Percentiles rank a stretch among this genome's conserved stretches.
Evolutionary conservation across 23 red algal species (phyloP).

Genomic region (Gracilaria vermiculophylla): DNA sequence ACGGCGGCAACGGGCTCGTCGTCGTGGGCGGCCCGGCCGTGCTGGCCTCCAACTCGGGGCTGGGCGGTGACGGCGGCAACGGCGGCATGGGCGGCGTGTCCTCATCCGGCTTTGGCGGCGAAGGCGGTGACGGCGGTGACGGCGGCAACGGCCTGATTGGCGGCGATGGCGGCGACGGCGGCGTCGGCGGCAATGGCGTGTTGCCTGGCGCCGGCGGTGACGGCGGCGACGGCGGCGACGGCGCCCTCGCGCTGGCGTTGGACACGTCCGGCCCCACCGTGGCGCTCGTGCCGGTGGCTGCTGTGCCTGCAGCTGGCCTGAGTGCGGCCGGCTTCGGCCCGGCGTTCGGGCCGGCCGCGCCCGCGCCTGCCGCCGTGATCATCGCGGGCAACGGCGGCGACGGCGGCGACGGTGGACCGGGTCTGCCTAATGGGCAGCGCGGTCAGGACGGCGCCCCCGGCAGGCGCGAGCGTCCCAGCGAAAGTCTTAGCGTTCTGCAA

Average conservation of each 20-base stretch:
- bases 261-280: neutral
- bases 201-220: neutral
- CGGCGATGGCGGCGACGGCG: neutral
- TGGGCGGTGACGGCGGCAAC: neutral
- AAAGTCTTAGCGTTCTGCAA: neutral
- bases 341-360: neutral
- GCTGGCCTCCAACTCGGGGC: neutral
- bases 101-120: neutral
- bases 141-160: neutral
- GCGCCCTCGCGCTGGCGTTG: neutral
- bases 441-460: neutral
- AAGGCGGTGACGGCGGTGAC: neutral
- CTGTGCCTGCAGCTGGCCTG: neutral
- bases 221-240: constrained; percentile 5
- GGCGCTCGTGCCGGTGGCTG: neutral
- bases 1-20: neutral
- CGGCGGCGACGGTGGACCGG: neutral
- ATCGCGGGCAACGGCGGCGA: neutral
- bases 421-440: neutral
- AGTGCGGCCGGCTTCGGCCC: neutral
- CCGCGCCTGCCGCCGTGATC: neutral
- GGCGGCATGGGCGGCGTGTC: constrained; percentile 5
- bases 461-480: neutral
- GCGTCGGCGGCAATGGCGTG: neutral
- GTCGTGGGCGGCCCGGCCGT: neutral